Conservation (phyloP, 2,329 filamentous ascomycete genomes). For the Leptodontidium sp. region DNA sequence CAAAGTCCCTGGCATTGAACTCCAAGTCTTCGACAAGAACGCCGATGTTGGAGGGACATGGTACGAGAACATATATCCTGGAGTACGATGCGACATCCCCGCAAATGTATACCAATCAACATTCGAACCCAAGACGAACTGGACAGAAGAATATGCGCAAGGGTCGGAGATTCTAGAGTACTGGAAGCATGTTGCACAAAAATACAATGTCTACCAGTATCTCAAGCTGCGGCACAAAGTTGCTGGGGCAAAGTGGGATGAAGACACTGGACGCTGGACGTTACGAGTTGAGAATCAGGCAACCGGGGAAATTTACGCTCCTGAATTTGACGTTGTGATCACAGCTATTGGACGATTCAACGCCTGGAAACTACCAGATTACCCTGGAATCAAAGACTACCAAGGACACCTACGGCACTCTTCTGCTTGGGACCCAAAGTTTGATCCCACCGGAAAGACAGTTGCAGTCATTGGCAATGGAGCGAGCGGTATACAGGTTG, state of each 20-base stretch:
- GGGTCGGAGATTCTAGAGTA: constrained; percentile 74
- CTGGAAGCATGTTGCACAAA: constrained; percentile 67
- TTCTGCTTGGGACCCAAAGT: constrained; percentile 65
- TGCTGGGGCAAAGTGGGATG: constrained; percentile 63
- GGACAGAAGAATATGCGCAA: constrained; percentile 73
- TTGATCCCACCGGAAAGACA: constrained; percentile 56
- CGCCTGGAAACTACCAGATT: constrained; percentile 68
- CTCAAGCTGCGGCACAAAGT: constrained; percentile 65
- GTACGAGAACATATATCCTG: constrained; percentile 56
- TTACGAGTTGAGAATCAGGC: constrained; percentile 49
- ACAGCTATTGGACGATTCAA: constrained; percentile 74
- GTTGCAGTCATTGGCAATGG: constrained; percentile 61
- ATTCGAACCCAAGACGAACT: constrained; percentile 72
- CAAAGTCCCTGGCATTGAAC: constrained; percentile 67
- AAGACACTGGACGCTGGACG: constrained; percentile 60
- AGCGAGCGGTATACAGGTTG: constrained; percentile 61
- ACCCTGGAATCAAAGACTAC: constrained; percentile 60
- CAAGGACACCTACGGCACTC: constrained; percentile 64
- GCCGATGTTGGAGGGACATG: constrained; percentile 40
- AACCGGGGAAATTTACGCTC: constrained; percentile 49
- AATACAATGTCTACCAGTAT: constrained; percentile 70
- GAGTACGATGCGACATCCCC: constrained; percentile 38
- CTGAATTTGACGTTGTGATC: constrained; percentile 66
- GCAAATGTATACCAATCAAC: constrained; percentile 70
- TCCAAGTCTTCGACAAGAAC: constrained; percentile 60